Evolutionary conservation across 2,329 filamentous ascomycete genomes (phyloP).

Genomic region (Aspergillus ibericus): DNA sequence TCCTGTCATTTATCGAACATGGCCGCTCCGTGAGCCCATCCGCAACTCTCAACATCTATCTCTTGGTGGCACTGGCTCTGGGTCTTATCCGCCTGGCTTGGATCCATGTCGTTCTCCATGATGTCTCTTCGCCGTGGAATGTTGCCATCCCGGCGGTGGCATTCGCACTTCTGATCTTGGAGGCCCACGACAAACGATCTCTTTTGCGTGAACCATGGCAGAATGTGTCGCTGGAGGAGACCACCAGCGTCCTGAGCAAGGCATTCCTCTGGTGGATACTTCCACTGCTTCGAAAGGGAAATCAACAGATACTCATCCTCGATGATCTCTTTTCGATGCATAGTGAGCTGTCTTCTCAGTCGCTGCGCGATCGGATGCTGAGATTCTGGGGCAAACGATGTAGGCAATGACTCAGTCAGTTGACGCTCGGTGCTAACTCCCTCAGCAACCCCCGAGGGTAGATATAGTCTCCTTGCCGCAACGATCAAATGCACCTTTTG

Average conservation of each 20-base stretch:
- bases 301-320: not conserved
- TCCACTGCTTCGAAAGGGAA: not conserved
- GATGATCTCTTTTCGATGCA: not conserved
- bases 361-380: not conserved
- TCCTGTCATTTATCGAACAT: not conserved
- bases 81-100: not conserved
- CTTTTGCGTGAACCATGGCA: not conserved
- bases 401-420: not conserved
- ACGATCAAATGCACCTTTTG: not conserved
- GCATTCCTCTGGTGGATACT: not conserved
- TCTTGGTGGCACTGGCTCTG: not conserved
- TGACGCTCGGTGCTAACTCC: not conserved
- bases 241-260: not conserved
- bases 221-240: not conserved
- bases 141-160: not conserved
- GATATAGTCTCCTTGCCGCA: not conserved
- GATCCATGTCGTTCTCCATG: not conserved
- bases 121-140: not conserved
- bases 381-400: not conserved
- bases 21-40: not conserved
- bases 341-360: not conserved
- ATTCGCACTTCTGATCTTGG: not conserved
- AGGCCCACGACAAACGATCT: not conserved
- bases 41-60: not conserved
- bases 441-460: not conserved